phyloP scores from a whole-genome alignment of 2,329 filamentous ascomycete genomes.

The Alternaria novae-zelandiae region DNA sequence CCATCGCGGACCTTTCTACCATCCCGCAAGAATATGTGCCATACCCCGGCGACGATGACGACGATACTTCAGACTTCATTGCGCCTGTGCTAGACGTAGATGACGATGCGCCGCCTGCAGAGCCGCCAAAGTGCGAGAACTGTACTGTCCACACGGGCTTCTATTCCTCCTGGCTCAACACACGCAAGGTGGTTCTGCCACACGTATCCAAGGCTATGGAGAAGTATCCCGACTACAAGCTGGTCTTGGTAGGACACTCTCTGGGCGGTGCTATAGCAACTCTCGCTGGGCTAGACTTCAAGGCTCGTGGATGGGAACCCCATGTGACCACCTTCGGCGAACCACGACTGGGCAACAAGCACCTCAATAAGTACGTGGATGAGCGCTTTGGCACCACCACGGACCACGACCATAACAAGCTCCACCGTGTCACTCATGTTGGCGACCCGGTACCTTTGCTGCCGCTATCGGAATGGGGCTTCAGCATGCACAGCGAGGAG shows the following conservation, averaged over 20 bases:
- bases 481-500: slow-evolving; percentile 82
- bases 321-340: slow-evolving; percentile 91
- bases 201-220: slow-evolving; percentile 65
- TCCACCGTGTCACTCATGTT: slow-evolving; percentile 82
- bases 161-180: slow-evolving; percentile 80
- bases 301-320: slow-evolving; percentile 76
- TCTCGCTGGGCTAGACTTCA: slow-evolving; percentile 82
- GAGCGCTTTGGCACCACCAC: slow-evolving; percentile 52
- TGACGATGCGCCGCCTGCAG: slow-evolving; percentile 32
- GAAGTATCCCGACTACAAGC: slow-evolving; percentile 71
- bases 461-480: slow-evolving; percentile 88
- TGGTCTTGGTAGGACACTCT: slow-evolving; percentile 87
- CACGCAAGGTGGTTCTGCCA: slow-evolving; percentile 72
- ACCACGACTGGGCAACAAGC: slow-evolving; percentile 67
- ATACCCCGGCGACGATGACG: slow-evolving; percentile 67
- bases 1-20: slow-evolving; percentile 87
- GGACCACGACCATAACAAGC: slow-evolving; percentile 49
- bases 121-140: slow-evolving; percentile 70
- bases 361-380: slow-evolving; percentile 62
- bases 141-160: slow-evolving; percentile 96
- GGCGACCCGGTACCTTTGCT: slow-evolving; percentile 89
- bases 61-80: slow-evolving; percentile 41
- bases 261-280: slow-evolving; percentile 91
- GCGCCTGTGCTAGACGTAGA: slow-evolving; percentile 20
- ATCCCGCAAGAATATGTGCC: slow-evolving; percentile 89